Evolutionary conservation across 169 alveolate genomes (phyloP).

Genomic region (Perkinsus marinus): DNA sequence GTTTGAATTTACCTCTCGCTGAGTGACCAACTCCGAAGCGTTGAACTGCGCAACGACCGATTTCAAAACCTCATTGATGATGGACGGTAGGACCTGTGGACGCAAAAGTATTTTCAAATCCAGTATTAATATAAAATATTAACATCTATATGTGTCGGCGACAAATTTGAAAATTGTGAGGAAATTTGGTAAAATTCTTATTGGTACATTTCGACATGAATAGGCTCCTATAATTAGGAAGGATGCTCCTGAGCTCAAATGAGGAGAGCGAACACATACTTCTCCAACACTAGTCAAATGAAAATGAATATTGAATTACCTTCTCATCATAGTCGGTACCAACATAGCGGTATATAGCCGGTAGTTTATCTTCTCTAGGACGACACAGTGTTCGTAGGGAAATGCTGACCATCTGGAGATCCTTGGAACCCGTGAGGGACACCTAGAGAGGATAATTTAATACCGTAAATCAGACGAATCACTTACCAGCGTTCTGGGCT

Average conservation of each 20-base stretch:
- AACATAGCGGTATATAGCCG: slow-evolving; percentile 33
- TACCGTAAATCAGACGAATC: slow-evolving; percentile 24
- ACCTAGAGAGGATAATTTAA: not conserved
- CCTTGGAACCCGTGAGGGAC: slow-evolving; percentile 20
- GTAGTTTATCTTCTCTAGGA: slow-evolving; percentile 25
- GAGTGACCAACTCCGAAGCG: slow-evolving; percentile 86
- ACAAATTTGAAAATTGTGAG: too few species aligned
- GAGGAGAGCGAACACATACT: too few species aligned
- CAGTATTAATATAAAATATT: too few species aligned
- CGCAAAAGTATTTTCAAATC: too few species aligned
- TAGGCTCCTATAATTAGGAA: too few species aligned
- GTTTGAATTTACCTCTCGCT: slow-evolving; percentile 66
- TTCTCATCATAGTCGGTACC: slow-evolving; percentile 91
- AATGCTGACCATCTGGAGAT: slow-evolving; percentile 79
- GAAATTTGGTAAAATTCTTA: too few species aligned
- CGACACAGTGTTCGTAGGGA: slow-evolving; percentile 66
- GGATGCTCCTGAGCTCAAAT: too few species aligned
- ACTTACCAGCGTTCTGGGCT: slow-evolving; percentile 73
- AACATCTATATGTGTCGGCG: too few species aligned
- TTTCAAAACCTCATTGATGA: slow-evolving; percentile 87
- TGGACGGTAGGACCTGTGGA: slow-evolving; percentile 77
- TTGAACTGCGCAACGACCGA: slow-evolving; percentile 90
- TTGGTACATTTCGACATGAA: too few species aligned
- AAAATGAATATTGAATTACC: slow-evolving; percentile 26
- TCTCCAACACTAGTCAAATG: too few species aligned